Evolutionary conservation across 2,329 filamentous ascomycete genomes (phyloP), one percentile per base, ranked within the genome.

Genomic region (Tolypocladium ophioglossoides): DNA sequence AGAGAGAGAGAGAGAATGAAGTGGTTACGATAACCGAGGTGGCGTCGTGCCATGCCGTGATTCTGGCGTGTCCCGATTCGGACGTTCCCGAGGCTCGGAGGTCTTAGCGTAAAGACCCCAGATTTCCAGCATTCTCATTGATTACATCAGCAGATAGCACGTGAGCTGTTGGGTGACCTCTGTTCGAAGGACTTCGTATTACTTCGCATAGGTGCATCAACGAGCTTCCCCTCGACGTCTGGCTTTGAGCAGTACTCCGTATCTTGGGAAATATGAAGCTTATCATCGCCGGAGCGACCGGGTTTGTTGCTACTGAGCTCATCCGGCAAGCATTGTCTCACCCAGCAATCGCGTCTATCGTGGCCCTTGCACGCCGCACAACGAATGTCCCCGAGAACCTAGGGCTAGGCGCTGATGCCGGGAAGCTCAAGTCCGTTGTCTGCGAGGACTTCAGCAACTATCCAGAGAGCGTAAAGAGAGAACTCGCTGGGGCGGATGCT

Each of bases 301-400:
- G 74, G 52, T 72, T 69, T 41, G 64, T 77, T 2, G 75, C 64
- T 39, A 66, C 59, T 38, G 74, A 77, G 52, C 55, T 78, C 30
- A 58, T 78, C 48, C 72, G 72, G 14, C 73, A 76, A 52, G 70
- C 70, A 24, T 61, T 77, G 7, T 60, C 57, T 4, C 61, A 62
- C 34, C 65, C 67, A 0, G 57, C 63, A 7, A 64, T 78, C 52
- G 71, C 69, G 0, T 68, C 70, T 10, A 59, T 78, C 24, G 59
- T 78, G 12, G 73, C 70, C 2, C 58, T 78, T 12, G 68, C 67
- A 5, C 73, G 75, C 2, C 68, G 68, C 27, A 61, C 69, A 12
- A 65, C 71, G 3, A 20, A 62, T 0, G 48, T 62, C 0, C 67
- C 71, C 0, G 58, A 60, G 3, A 61, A 59, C 6, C 22, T 60